Conservation (phyloP, 306 rosid genomes). For the Crataegus laevigata region DNA sequence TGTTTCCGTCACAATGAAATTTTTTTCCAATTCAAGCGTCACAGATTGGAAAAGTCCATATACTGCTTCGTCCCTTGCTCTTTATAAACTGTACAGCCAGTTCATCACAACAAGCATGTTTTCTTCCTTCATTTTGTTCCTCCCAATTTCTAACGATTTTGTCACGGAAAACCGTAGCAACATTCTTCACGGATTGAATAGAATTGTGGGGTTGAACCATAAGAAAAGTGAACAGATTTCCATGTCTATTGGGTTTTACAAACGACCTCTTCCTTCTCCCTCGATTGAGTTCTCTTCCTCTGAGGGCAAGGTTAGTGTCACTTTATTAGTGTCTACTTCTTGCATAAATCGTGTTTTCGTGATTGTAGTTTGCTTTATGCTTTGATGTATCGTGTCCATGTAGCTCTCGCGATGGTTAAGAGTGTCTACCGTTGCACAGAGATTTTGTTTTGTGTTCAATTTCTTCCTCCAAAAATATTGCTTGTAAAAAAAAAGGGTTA, state of each 20-base stretch:
- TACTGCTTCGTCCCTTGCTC: not conserved
- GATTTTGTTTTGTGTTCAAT: no score
- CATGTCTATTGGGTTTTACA: conserved; percentile 16
- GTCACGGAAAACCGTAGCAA: not conserved
- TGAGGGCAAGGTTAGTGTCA: conserved; percentile 26
- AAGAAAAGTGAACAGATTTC: not conserved
- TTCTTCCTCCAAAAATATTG: no score
- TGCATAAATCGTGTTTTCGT: no score
- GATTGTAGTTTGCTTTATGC: no score
- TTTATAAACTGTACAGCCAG: not conserved
- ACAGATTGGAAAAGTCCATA: not conserved
- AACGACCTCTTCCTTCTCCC: conserved; percentile 27
- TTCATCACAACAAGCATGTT: not conserved
- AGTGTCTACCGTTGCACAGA: no score
- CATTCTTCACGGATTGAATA: not conserved
- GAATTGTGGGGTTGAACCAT: not conserved
- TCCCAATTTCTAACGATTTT: not conserved
- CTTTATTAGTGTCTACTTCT: no score
- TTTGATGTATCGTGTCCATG: no score
- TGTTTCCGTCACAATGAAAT: no score
- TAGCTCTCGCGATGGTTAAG: no score
- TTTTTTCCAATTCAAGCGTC: not conserved
- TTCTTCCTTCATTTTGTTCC: not conserved
- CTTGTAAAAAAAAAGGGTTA: no score
- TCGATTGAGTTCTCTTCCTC: conserved; percentile 27